A percentile compares a stretch with the other conserved stretches of the same genome.
Conservation (phyloP, 73 alveolate genomes). For the Tetrahymena elliotti region DNA sequence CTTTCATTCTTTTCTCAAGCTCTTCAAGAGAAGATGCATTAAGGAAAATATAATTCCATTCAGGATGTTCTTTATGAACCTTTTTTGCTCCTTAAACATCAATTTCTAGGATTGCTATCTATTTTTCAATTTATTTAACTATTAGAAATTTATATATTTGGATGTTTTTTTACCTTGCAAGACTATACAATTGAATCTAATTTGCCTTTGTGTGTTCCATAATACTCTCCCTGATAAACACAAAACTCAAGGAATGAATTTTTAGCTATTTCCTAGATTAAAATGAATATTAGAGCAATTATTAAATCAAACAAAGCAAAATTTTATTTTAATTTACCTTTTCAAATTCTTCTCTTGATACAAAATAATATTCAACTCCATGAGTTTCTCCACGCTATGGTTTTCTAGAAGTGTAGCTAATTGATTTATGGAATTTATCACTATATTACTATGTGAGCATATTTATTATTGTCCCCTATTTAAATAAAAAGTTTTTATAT, state of each 20-base stretch:
- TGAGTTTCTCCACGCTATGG: slow-evolving; percentile 45
- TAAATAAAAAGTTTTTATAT: not conserved
- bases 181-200: slow-evolving; percentile 25
- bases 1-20: slow-evolving; percentile 62
- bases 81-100: slow-evolving; percentile 77
- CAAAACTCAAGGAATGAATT: slow-evolving; percentile 54
- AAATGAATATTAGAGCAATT: not conserved
- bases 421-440: slow-evolving; percentile 47
- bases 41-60: slow-evolving; percentile 69
- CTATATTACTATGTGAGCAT: slow-evolving; percentile 54
- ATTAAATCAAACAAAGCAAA: not conserved
- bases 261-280: slow-evolving; percentile 46
- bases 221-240: slow-evolving; percentile 54
- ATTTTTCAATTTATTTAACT: slow-evolving; percentile 11
- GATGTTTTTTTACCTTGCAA: not conserved
- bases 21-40: slow-evolving; percentile 74
- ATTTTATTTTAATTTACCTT: not conserved
- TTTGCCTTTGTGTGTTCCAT: slow-evolving; percentile 64
- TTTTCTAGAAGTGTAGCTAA: slow-evolving; percentile 49
- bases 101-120: slow-evolving; percentile 74
- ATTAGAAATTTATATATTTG: slow-evolving; percentile 17
- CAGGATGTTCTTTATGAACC: slow-evolving; percentile 55
- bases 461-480: slow-evolving; percentile 33
- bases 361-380: slow-evolving; percentile 54
- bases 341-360: slow-evolving; percentile 65